phyloP scores from a whole-genome alignment of 768 basidiomycete species.

The Boletus edulis region DNA sequence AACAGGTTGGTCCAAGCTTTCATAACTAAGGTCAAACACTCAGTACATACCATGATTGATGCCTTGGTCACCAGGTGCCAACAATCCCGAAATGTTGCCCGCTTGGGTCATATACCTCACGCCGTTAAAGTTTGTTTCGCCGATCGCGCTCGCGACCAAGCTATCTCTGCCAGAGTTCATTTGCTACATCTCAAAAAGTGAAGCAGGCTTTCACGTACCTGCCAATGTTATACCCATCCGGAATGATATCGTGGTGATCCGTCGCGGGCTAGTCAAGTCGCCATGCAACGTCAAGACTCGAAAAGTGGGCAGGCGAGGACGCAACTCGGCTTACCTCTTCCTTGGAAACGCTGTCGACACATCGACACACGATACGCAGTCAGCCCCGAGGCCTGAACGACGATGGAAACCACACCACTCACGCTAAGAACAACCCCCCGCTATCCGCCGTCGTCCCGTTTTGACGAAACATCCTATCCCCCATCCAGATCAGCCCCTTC shows the following conservation, averaged over 20 bases:
- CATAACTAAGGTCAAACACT: no score
- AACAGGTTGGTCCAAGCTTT: no score
- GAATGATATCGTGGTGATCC: slow-evolving; percentile 40
- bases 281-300: not conserved
- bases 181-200: not conserved
- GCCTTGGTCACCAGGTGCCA: slow-evolving; percentile 48
- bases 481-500: not conserved
- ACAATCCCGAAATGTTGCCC: slow-evolving; percentile 49
- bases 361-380: not conserved
- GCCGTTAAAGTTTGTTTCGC: not conserved
- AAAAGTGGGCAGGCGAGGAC: not conserved
- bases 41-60: slow-evolving; percentile 44
- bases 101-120: slow-evolving; percentile 31
- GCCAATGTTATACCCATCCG: slow-evolving; percentile 51
- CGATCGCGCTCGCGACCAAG: not conserved
- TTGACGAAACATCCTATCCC: slow-evolving; percentile 48
- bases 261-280: slow-evolving; percentile 21
- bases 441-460: slow-evolving; percentile 52
- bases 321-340: slow-evolving; percentile 36
- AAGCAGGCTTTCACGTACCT: slow-evolving; percentile 22
- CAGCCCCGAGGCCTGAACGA: not conserved
- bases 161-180: not conserved
- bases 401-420: slow-evolving; percentile 17
- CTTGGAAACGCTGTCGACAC: slow-evolving; percentile 39
- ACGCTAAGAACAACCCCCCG: slow-evolving; percentile 59